Conservation (phyloP, 352 stramenopile species). For the Phytophthora vignae region DNA sequence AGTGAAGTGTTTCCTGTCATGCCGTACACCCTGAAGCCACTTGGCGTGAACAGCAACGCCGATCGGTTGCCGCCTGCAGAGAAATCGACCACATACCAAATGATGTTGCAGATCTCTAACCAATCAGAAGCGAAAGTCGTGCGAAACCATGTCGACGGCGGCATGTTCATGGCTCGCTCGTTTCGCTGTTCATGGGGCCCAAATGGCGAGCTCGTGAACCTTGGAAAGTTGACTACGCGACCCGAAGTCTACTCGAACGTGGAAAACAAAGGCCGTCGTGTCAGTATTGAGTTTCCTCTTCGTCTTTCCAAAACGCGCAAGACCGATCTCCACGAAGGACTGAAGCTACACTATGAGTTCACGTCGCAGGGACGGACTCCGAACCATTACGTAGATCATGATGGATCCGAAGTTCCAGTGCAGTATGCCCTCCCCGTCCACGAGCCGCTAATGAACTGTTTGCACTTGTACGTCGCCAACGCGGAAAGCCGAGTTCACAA, state of each 20-base stretch:
- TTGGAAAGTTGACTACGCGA: conserved; percentile 52
- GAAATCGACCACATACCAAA: conserved; percentile 76
- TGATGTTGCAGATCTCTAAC: conserved; percentile 61
- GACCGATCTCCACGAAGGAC: conserved; percentile 51
- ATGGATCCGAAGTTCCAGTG: conserved; percentile 38
- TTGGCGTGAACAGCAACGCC: conserved; percentile 32
- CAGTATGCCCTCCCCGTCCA: conserved; percentile 60
- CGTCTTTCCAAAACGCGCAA: conserved; percentile 46
- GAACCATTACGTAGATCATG: conserved; percentile 36
- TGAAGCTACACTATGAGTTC: conserved; percentile 71
- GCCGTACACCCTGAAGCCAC: conserved; percentile 39
- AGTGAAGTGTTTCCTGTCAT: conserved; percentile 51
- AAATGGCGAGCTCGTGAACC: conserved; percentile 77
- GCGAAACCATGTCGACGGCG: conserved; percentile 65
- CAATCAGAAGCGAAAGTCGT: conserved; percentile 42
- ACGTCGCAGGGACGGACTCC: conserved; percentile 38
- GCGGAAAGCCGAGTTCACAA: conserved; percentile 42
- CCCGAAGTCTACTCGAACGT: conserved; percentile 23
- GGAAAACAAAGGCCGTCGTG: conserved; percentile 30
- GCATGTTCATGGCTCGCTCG: conserved; percentile 81
- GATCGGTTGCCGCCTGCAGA: conserved; percentile 33
- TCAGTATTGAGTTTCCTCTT: conserved; percentile 68
- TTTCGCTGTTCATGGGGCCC: conserved; percentile 87
- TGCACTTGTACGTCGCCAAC: conserved; percentile 69
- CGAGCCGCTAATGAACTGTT: conserved; percentile 57